These are phyloP conservation scores for Psilocybe azurescens DNA, from an alignment of 768 basidiomycete genomes.

Conservation along the genomic window DNA sequence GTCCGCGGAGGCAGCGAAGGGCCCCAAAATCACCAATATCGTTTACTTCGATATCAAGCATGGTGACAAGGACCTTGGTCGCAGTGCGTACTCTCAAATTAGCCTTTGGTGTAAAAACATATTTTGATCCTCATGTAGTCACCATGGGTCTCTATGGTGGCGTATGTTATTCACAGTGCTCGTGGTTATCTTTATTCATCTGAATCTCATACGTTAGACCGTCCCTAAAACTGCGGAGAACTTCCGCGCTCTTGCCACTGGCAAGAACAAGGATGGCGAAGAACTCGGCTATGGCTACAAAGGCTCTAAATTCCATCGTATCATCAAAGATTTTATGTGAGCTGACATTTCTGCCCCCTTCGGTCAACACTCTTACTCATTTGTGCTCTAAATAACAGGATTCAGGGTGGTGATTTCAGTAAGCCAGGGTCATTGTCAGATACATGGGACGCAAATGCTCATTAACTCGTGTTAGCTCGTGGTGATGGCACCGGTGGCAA, in stretches of 20 bases:
- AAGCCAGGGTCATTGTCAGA: conserved; percentile 33
- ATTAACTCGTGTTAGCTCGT: conserved; percentile 50
- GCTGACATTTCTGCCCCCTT: background rate
- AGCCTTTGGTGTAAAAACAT: conserved; percentile 9
- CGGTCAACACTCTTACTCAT: background rate
- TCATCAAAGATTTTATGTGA: conserved; percentile 93
- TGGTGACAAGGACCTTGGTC: conserved; percentile 85
- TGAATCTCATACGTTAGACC: conserved; percentile 52
- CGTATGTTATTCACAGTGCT: conserved; percentile 40
- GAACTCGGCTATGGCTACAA: conserved; percentile 90
- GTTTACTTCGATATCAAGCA: conserved; percentile 96
- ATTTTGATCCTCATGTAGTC: conserved; percentile 48
- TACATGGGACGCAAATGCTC: background rate
- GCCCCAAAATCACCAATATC: conserved; percentile 90
- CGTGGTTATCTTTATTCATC: background rate
- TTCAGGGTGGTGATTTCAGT: conserved; percentile 99
- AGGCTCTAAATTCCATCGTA: conserved; percentile 95
- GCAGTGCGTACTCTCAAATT: conserved; percentile 52
- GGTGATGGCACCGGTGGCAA: conserved; percentile 94
- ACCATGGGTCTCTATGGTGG: conserved; percentile 91
- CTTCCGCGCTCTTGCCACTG: conserved; percentile 92
- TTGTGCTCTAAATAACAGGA: conserved; percentile 53
- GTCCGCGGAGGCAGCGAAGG: conserved; percentile 80
- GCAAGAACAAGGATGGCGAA: conserved; percentile 78
- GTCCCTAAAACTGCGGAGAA: conserved; percentile 98